Base-by-base conservation (phyloP, 768 basidiomycete genomes). In the Boletus barrowsii region DNA sequence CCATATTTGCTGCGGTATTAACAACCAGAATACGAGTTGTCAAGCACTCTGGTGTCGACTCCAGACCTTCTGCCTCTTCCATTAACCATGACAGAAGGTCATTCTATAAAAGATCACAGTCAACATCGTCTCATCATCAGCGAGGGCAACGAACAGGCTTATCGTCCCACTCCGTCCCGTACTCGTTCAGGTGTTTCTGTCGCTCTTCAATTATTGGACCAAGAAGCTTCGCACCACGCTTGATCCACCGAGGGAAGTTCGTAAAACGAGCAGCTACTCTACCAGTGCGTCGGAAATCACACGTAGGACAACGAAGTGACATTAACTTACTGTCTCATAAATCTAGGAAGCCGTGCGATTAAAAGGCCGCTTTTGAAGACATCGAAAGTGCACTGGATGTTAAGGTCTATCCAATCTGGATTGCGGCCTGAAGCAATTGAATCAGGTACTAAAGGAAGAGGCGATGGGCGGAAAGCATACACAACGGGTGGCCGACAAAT, bases 401-500 rank as follows among this genome's bases (percentile, higher is more conserved):
- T 48, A 15, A 56, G n/a, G 24, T 48, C 42, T 15, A 56, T 26
- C 55, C 55, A 56, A 3, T 56, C 47, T 0, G 40, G 36, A 9
- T 56, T 11, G 14, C 39, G 52, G 2, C 52, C 52, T 53, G 22
- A 20, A 22, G 32, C 0, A 15, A 59, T 10, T 14, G 17, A n/a
- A 33, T 3, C 14, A 29, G 4, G 1, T 13, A 49, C 4, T 15
- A 5, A 32, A 13, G 42, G 20, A 37, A 9, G 26, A 33, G 3
- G 37, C 22, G 33, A 10, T 10, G 30, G 1, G 14, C 4, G 29
- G 18, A 15, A 10, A 35, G 68, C 75, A 24, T 47, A 79, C 81
- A 82, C 0, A 78, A 46, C 2, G 79, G 78, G 18, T 73, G 64
- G 0, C 79, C 81, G 8, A 82, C 74, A 54, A 83, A 78, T 5